A percentile compares a stretch with the other conserved stretches of the same genome.
These are phyloP conservation scores for Leptomonas pyrrhocoris DNA, from an alignment of 208 protist species.

Conservation along the genomic window DNA sequence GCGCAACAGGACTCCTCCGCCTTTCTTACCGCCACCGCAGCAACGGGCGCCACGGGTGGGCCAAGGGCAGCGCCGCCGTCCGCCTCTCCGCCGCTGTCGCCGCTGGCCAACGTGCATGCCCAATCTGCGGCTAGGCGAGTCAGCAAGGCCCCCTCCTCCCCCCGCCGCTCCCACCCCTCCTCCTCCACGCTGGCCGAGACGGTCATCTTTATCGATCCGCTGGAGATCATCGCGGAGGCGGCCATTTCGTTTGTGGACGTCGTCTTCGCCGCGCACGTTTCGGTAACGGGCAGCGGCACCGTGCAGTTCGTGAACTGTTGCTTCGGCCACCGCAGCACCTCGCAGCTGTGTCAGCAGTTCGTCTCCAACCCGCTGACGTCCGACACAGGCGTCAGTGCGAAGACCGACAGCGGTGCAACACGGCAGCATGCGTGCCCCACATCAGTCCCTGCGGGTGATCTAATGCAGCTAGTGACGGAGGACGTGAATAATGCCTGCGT, in stretches of 20 bases:
- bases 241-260: constrained; percentile 50
- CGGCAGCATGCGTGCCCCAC: not conserved
- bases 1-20: not conserved
- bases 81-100: constrained; percentile 11
- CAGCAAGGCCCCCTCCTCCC: constrained; percentile 15
- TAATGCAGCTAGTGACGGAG: not conserved
- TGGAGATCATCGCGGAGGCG: constrained; percentile 51
- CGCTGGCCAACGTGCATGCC: constrained; percentile 3
- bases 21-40: not conserved
- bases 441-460: not conserved
- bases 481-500: not conserved
- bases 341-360: constrained; percentile 28
- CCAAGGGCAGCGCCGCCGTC: not conserved
- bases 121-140: not conserved
- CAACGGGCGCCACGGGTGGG: not conserved
- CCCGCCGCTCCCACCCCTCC: constrained; percentile 6
- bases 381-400: not conserved
- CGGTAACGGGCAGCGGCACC: constrained; percentile 43
- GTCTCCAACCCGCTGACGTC: constrained; percentile 4
- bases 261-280: constrained; percentile 48
- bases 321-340: constrained; percentile 32
- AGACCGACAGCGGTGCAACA: constrained; percentile 1
- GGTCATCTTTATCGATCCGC: constrained; percentile 36
- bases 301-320: constrained; percentile 66
- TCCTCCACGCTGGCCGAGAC: constrained; percentile 3